These are phyloP conservation scores for Calonectria multiphialidica DNA, from an alignment of 2,329 filamentous ascomycete genomes.

Conservation along the genomic window DNA sequence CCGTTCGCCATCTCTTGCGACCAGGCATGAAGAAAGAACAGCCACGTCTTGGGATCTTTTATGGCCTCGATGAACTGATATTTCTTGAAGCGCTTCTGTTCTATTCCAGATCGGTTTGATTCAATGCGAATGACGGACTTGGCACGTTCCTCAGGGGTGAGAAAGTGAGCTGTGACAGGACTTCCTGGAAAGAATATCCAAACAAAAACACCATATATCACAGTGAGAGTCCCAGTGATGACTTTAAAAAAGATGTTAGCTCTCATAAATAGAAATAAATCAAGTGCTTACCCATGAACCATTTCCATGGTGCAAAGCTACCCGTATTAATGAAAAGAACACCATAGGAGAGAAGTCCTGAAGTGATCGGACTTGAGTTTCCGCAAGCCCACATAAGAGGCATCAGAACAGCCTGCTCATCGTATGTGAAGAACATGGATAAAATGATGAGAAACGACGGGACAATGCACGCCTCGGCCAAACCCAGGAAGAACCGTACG, in stretches of 20 bases:
- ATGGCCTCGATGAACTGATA: slow-evolving; percentile 24
- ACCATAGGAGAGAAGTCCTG: not conserved
- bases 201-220: not conserved
- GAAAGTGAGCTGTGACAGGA: not conserved
- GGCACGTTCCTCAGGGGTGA: slow-evolving; percentile 9
- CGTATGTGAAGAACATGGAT: not conserved
- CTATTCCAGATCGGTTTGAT: slow-evolving; percentile 1
- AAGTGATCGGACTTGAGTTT: not conserved
- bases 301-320: not conserved
- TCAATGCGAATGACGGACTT: not conserved
- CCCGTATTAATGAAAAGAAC: not conserved
- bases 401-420: not conserved
- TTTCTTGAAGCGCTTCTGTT: slow-evolving; percentile 16
- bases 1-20: not conserved
- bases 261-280: not conserved
- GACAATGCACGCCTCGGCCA: not conserved
- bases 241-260: not conserved
- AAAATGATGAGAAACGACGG: not conserved
- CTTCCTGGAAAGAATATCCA: not conserved
- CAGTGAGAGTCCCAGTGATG: not conserved
- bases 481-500: not conserved
- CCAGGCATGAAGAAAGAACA: slow-evolving; percentile 8
- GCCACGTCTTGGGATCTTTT: slow-evolving; percentile 21
- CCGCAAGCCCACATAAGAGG: not conserved
- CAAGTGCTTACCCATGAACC: not conserved